phyloP scores from a whole-genome alignment of 495 filamentous ascomycete genomes.

The Aspergillus nanangensis region DNA sequence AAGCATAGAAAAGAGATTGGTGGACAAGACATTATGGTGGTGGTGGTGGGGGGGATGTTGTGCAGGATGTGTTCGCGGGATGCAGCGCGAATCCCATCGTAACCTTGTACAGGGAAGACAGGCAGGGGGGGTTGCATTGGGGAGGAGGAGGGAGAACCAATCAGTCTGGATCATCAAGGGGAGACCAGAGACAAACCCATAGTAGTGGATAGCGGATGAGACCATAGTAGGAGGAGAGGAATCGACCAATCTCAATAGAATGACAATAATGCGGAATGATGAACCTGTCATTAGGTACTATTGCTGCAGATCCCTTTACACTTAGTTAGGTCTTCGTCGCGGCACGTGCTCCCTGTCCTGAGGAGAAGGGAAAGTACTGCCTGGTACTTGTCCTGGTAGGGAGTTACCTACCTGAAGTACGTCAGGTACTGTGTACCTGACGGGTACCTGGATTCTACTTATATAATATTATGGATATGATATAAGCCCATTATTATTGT shows the following conservation, averaged over 20 bases:
- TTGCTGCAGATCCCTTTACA: too few relatives aligned
- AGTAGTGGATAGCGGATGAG: background rate
- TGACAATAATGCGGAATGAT: background rate
- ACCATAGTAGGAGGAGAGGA: background rate
- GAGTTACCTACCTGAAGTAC: too few relatives aligned
- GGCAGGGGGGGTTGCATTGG: slow-evolving; percentile 18
- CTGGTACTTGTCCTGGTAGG: too few relatives aligned
- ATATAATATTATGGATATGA: too few relatives aligned
- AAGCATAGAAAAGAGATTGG: too few relatives aligned
- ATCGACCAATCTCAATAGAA: background rate
- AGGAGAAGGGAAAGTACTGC: too few relatives aligned
- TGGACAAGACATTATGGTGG: slow-evolving; percentile 7
- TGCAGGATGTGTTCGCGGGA: slow-evolving; percentile 22
- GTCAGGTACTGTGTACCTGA: too few relatives aligned
- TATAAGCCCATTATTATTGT: too few relatives aligned
- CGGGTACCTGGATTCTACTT: too few relatives aligned
- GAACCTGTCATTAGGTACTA: too few relatives aligned
- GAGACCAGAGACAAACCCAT: background rate
- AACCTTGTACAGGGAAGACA: slow-evolving; percentile 17
- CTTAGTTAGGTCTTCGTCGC: too few relatives aligned
- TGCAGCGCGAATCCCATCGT: slow-evolving; percentile 20
- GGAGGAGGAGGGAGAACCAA: slow-evolving; percentile 5
- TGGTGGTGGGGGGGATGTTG: slow-evolving; percentile 16
- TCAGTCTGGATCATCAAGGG: background rate
- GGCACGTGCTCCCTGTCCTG: background rate